Conservation (phyloP, 768 basidiomycete species). For the Boletus coccyginus region DNA sequence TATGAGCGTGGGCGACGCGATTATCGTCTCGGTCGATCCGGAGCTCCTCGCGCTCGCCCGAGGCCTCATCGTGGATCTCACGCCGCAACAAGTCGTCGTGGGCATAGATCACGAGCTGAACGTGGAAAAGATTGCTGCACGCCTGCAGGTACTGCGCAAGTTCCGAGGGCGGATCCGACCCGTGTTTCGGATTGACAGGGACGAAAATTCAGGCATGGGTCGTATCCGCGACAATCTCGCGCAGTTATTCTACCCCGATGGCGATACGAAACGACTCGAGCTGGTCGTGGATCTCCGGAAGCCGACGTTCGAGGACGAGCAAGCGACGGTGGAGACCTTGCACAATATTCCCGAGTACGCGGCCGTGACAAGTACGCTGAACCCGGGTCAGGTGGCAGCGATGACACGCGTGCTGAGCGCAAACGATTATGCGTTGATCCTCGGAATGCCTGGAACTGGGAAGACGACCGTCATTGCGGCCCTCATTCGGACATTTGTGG, state of each 20-base stretch:
- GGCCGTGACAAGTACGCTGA: constrained; percentile 45
- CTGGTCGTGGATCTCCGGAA: constrained; percentile 78
- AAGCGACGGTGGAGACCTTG: constrained; percentile 12
- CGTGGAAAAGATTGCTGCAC: constrained; percentile 43
- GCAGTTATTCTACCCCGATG: constrained; percentile 78
- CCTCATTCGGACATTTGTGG: constrained; percentile 77
- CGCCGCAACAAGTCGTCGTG: constrained; percentile 59
- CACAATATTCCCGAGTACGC: constrained; percentile 30
- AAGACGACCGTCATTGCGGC: constrained; percentile 95
- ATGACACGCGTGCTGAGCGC: constrained; percentile 74
- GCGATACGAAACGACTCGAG: constrained; percentile 61
- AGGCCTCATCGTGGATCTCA: constrained; percentile 79
- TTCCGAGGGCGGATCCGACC: constrained; percentile 10
- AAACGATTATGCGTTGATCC: constrained; percentile 84
- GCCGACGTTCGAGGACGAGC: constrained; percentile 57
- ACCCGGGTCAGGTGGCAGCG: constrained; percentile 69
- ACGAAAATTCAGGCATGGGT: constrained; percentile 88
- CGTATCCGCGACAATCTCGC: constrained; percentile 90
- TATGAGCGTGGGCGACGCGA: constrained; percentile 74
- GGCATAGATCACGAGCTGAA: constrained; percentile 84
- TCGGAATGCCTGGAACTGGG: constrained; percentile 99
- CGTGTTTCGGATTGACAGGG: constrained; percentile 88
- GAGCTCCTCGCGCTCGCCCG: constrained; percentile 78
- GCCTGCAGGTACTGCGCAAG: constrained; percentile 27
- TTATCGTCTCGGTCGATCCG: constrained; percentile 87